Conservation (phyloP, 495 filamentous ascomycete species). For the Penicillium dipodomyicola region DNA sequence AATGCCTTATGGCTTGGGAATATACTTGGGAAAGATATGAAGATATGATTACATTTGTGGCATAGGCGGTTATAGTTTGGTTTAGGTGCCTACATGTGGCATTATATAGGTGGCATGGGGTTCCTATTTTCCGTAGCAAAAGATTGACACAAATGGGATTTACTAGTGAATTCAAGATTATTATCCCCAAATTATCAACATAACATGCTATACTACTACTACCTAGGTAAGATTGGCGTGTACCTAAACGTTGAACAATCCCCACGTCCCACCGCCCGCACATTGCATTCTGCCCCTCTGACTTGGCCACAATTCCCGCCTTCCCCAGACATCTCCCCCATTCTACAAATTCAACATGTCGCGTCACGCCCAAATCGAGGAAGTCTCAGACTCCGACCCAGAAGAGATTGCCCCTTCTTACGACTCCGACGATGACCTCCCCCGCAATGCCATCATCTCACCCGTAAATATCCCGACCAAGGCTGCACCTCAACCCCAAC, state of each 20-base stretch:
- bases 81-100: not conserved
- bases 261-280: constrained; percentile 17
- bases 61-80: not conserved
- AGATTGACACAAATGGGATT: too few species aligned
- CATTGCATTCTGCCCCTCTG: constrained; percentile 13
- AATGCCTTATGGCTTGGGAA: too few species aligned
- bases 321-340: constrained; percentile 6
- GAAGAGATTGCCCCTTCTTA: constrained; percentile 75
- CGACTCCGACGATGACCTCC: constrained; percentile 44
- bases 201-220: not conserved
- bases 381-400: constrained; percentile 76
- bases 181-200: too few species aligned
- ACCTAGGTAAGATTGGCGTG: too few species aligned
- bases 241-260: not conserved
- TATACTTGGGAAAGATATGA: not conserved
- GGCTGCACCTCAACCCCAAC: constrained; percentile 11
- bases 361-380: constrained; percentile 78
- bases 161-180: too few species aligned
- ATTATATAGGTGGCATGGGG: too few species aligned
- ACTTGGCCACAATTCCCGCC: constrained; percentile 21
- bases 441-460: constrained; percentile 42
- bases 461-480: constrained; percentile 33
- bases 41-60: not conserved
- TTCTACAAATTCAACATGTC: constrained; percentile 51
- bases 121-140: too few species aligned